phyloP scores from a whole-genome alignment of 225 moss, liverwort and hornwort species.

The Asterella californica region DNA sequence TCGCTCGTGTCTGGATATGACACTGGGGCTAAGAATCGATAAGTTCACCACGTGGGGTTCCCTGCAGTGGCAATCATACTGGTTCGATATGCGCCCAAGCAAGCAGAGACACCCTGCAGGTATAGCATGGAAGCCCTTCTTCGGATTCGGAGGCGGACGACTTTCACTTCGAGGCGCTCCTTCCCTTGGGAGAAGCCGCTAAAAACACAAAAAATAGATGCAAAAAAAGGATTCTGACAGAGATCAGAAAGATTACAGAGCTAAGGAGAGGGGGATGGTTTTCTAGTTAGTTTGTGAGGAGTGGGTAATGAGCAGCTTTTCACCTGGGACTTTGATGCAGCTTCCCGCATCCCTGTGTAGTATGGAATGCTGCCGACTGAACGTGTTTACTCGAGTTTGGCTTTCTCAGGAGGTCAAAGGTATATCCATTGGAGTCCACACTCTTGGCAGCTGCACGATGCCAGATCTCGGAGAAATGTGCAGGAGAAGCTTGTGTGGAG shows the following conservation, averaged over 20 bases:
- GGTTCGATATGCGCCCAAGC: slow-evolving; percentile 3
- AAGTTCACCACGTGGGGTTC: slow-evolving; percentile 4
- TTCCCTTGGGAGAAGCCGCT: slow-evolving; percentile 20
- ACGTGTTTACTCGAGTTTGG: slow-evolving; percentile 32
- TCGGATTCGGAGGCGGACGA: neutral
- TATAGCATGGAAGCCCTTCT: neutral
- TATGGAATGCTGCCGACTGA: slow-evolving; percentile 17
- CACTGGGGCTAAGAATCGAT: slow-evolving; percentile 16
- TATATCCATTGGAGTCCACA: slow-evolving; percentile 28
- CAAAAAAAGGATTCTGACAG: slow-evolving; percentile 22
- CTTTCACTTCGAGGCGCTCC: slow-evolving; percentile 12
- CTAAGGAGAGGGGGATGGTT: slow-evolving; percentile 33
- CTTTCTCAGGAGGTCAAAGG: slow-evolving; percentile 7
- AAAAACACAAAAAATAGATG: slow-evolving; percentile 16
- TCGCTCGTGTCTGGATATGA: slow-evolving; percentile 18
- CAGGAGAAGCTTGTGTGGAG: neutral
- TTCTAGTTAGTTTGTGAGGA: slow-evolving; percentile 38
- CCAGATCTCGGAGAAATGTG: slow-evolving; percentile 24
- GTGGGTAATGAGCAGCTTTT: slow-evolving; percentile 33
- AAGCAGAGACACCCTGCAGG: neutral
- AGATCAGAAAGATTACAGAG: slow-evolving; percentile 32
- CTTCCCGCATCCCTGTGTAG: slow-evolving; percentile 31
- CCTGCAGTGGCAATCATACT: neutral
- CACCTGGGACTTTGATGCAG: slow-evolving; percentile 38
- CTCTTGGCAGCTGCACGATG: slow-evolving; percentile 17